Evolutionary conservation across 2,329 filamentous ascomycete species (phyloP).

Genomic region (Alternaria burnsii): DNA sequence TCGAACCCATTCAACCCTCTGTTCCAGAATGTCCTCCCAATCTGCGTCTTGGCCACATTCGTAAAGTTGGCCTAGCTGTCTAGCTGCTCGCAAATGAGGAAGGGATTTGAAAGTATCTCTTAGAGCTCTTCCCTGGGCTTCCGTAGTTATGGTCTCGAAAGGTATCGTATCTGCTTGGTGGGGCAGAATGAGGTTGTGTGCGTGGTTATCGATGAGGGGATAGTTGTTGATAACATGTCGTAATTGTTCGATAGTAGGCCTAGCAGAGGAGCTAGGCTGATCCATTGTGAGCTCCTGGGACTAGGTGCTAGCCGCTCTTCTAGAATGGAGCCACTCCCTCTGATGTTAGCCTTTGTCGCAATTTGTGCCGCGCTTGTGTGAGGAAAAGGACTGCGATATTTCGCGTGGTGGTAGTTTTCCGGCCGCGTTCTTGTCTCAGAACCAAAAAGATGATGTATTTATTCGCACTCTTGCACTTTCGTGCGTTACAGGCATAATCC

Average conservation of each 20-base stretch:
- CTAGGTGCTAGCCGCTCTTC: neutral
- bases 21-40: slow-evolving; percentile 65
- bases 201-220: slow-evolving; percentile 78
- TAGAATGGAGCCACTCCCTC: neutral
- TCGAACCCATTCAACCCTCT: slow-evolving; percentile 58
- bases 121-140: slow-evolving; percentile 75
- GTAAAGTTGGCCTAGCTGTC: slow-evolving; percentile 72
- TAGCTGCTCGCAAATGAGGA: slow-evolving; percentile 73
- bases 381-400: neutral
- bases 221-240: slow-evolving; percentile 46
- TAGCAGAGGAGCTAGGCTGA: slow-evolving; percentile 20
- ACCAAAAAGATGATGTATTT: neutral
- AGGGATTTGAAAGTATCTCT: slow-evolving; percentile 69
- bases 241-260: slow-evolving; percentile 43
- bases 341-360: neutral
- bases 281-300: slow-evolving; percentile 26
- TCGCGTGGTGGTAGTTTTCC: neutral
- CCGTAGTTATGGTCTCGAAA: slow-evolving; percentile 72
- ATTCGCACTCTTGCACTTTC: neutral
- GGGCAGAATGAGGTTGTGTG: slow-evolving; percentile 71
- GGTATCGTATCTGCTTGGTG: slow-evolving; percentile 60
- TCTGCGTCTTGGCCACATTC: slow-evolving; percentile 64
- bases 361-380: neutral
- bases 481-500: slow-evolving; percentile 12
- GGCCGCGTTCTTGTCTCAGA: neutral